Evolutionary conservation across 2,329 filamentous ascomycete genomes (phyloP), one percentile per base, ranked within the genome.

Genomic region (Pezicula neosporulosa): DNA sequence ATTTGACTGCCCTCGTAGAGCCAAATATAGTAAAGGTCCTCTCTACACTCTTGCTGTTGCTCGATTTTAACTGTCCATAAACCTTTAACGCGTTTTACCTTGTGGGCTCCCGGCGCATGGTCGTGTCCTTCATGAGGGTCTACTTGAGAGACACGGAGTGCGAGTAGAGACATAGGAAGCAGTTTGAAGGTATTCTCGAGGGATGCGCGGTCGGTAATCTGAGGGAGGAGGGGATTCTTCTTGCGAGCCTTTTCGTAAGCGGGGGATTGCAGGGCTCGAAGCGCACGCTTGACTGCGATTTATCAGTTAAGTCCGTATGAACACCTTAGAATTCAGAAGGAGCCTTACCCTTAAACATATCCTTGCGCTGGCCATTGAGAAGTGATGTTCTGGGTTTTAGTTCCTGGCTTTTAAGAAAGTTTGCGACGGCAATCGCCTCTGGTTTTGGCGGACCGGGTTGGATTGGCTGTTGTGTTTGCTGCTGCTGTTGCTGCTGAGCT

Each of bases 31-130:
- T 99, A 93, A 78, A 94, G 85, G 37, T 93, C 89, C 51, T 94
- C 89, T 45, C 74, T 75, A 51, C 86, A 87, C 64, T 97, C 93
- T 71, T 99, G 94, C 72, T 99, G 93, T 63, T 93, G 91, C 72
- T 97, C 92, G 60, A 99, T 93, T 67, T 86, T 87, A 56, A 99
- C 94, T 3, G 86, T 96, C 94, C 94, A 99, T 28, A 94, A 83
- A 24, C 94, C 94, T 79, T 99, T 99, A 66, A 94, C 80, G 48
- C 91, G 86, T 79, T 97, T 97, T 57, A 85, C 81, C 63, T 86
- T 85, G 74, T 91, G 90, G 60, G 70, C 80, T 70, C 69, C 70
- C 21, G 68, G 72, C 16, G 72, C 76, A 64, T 87, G 84, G 65
- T 86, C 80, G 68, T 94, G 89, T 49, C 86, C 89, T 50, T 86